Base-by-base conservation (phyloP, 305 asterid genomes). In the Lippia alba region DNA sequence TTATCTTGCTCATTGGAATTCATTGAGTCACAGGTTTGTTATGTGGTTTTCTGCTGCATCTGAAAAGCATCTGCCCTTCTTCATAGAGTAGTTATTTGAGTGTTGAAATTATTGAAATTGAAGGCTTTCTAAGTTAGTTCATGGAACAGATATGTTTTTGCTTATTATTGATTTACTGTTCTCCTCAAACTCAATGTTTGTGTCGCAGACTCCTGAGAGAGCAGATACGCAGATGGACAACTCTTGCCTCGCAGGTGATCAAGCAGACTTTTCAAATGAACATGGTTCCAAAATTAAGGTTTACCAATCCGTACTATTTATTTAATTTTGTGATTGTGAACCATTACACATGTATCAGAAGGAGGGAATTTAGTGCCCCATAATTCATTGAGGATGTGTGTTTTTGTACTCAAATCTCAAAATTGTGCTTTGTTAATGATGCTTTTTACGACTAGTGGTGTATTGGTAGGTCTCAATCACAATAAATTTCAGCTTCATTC, bases 231-330 rank as follows among this genome's bases (percentile, higher is more conserved):
- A 70, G 71, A 76, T 69, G 61, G 75, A 76, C 57, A 66, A 77
- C 79, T 76, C 81, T 57, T 50, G 69, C 60, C 68, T 55, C n/a
- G 74, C 72, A 69, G 83, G 74, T 64, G 83, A 72, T 71, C 79
- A 59, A 49, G 70, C 76, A 19, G 75, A 74, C 66, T 34, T 76
- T 71, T 62, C 69, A 70, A 65, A 68, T 76, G 79, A 84, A 64
- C 59, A 41, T 39, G 82, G 66, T 59, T 74, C 83, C 69, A 84
- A 83, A 56, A 82, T 93, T 72, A 85, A 91, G 97, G 97, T 91
- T 84, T 71, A 58, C 40, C 61, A 40, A 61, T 12, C 61, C 62
- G 57, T 67, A 63, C 32, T 75, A 67, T 63, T 58, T 50, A 61
- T 71, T 48, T 60, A 11, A n/a, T 57, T 58, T 66, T 56, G 51